Conservation (phyloP, 2,329 filamentous ascomycete species). For the Ceratocystis diversiconidia region DNA sequence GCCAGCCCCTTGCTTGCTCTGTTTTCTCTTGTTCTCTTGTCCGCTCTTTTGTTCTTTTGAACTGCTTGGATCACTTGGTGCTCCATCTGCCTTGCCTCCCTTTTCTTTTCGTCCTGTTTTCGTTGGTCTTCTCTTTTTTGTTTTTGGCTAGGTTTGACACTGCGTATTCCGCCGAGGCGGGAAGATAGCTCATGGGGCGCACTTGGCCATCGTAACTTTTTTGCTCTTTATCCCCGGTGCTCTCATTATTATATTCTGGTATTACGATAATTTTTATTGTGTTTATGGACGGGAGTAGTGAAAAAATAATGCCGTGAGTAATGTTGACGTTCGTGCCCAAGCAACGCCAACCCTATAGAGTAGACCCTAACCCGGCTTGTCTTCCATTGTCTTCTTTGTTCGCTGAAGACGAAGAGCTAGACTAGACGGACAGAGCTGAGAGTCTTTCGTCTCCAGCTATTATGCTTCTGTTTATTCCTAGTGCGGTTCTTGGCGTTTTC, state of each 20-base stretch:
- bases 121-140: background rate
- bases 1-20: background rate
- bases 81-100: background rate
- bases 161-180: background rate
- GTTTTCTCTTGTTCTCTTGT: background rate
- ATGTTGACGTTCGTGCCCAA: too few relatives aligned
- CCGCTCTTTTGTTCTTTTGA: conserved; percentile 1
- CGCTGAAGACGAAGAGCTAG: too few relatives aligned
- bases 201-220: too few relatives aligned
- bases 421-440: background rate
- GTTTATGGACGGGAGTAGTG: too few relatives aligned
- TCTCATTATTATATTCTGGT: too few relatives aligned
- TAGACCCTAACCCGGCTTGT: background rate
- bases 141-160: background rate
- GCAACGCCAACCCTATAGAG: too few relatives aligned
- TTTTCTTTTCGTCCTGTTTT: background rate
- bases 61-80: background rate
- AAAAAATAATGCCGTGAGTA: too few relatives aligned
- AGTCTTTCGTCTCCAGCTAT: background rate
- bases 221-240: too few relatives aligned
- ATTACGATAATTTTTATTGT: too few relatives aligned
- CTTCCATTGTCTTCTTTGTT: background rate
- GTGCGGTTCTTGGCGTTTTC: background rate
- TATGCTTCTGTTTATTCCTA: background rate
- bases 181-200: too few relatives aligned